Evolutionary conservation across 2,329 filamentous ascomycete genomes (phyloP).

Genomic region (Alternaria gansuensis): DNA sequence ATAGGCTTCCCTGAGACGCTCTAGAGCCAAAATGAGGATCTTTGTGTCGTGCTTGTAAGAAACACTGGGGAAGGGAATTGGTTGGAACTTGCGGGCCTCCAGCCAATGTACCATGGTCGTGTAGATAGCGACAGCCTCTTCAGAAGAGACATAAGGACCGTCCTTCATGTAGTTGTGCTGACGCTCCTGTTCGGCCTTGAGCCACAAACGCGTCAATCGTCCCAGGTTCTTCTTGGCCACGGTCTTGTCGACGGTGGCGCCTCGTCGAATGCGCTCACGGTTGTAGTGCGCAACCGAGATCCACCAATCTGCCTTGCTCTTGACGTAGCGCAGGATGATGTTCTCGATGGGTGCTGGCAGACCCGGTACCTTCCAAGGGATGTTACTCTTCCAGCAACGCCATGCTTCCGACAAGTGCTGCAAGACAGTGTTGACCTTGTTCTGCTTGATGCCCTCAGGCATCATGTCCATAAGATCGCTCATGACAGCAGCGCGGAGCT

Average conservation of each 20-base stretch:
- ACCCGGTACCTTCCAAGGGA: conserved; percentile 98
- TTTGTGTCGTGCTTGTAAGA: conserved; percentile 99
- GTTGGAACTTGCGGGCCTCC: conserved; percentile 97
- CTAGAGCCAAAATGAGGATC: conserved; percentile 93
- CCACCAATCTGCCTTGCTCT: conserved; percentile 99
- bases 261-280: conserved; percentile 92
- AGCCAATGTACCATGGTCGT: conserved; percentile 99
- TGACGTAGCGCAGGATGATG: conserved; percentile 97
- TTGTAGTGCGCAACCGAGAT: conserved; percentile 99
- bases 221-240: conserved; percentile 99
- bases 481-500: conserved; percentile 98
- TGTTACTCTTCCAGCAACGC: conserved; percentile 99
- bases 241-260: conserved; percentile 98
- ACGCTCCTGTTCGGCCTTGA: conserved; percentile 97
- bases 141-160: conserved; percentile 95
- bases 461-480: conserved; percentile 99
- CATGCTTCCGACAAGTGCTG: conserved; percentile 98
- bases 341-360: conserved; percentile 97
- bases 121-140: conserved; percentile 98
- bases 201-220: conserved; percentile 90
- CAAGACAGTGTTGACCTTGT: conserved; percentile 97
- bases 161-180: conserved; percentile 99
- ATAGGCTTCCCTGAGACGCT: conserved; percentile 92
- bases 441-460: conserved; percentile 99
- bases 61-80: conserved; percentile 97